Evolutionary conservation across 2,329 filamentous ascomycete genomes (phyloP).

Genomic region (Trichoderma hamatum): DNA sequence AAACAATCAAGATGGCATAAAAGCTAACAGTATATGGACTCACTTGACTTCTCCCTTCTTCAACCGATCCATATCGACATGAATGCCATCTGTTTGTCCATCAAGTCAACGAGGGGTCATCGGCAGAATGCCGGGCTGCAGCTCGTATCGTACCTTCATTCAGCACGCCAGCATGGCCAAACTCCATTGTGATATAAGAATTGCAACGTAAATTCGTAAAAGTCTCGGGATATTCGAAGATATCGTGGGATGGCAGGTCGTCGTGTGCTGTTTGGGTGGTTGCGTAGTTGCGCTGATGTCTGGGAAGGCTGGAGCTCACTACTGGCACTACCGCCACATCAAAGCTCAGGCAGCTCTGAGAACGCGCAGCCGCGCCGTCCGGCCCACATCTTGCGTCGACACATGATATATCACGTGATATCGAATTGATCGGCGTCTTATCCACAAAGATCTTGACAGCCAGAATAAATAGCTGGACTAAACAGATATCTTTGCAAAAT

Average conservation of each 20-base stretch:
- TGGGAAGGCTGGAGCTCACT: constrained; percentile 43
- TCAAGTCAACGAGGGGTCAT: constrained; percentile 32
- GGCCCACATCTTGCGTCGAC: not conserved
- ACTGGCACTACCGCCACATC: constrained; percentile 27
- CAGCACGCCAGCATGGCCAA: constrained; percentile 62
- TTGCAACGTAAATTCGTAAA: not conserved
- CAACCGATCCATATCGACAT: constrained; percentile 97
- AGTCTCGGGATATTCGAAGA: not conserved
- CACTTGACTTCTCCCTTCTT: constrained; percentile 99
- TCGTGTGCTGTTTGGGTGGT: constrained; percentile 31
- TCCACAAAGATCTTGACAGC: not conserved
- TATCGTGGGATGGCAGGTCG: constrained; percentile 16
- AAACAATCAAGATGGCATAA: not conserved
- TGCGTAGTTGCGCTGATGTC: constrained; percentile 33
- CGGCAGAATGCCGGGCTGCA: constrained; percentile 1
- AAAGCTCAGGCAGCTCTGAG: constrained; percentile 52
- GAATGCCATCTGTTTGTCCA: constrained; percentile 81
- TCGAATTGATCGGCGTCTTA: not conserved
- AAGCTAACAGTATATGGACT: constrained; percentile 43
- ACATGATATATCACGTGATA: constrained; percentile 15
- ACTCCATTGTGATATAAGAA: constrained; percentile 56
- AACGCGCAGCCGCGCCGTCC: constrained; percentile 45
- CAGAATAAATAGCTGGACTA: not conserved
- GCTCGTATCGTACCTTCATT: constrained; percentile 59
- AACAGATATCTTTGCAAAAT: not conserved